Percentiles rank a stretch among this genome's conserved stretches.
These are phyloP conservation scores for Yarrowia yakushimensis DNA, from an alignment of 805 yeast genomes.

Conservation along the genomic window DNA sequence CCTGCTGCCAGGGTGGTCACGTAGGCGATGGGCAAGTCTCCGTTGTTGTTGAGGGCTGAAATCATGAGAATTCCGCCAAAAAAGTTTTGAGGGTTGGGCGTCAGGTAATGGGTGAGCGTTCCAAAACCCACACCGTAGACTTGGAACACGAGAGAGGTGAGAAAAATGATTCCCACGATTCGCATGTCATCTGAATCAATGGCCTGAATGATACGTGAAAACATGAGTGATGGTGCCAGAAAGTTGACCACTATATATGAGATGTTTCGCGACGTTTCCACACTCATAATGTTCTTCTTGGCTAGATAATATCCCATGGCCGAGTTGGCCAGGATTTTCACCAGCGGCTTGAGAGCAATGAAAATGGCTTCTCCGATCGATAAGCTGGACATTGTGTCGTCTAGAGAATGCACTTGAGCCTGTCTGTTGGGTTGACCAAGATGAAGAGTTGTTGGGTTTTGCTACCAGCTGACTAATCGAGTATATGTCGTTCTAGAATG, in stretches of 20 bases:
- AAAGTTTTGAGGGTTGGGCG: slow-evolving; percentile 71
- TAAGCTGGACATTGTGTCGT: not conserved
- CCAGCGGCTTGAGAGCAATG: slow-evolving; percentile 79
- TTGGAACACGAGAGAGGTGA: slow-evolving; percentile 48
- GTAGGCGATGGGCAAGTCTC: slow-evolving; percentile 84
- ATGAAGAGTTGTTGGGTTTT: too few species aligned
- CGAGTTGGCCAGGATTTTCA: slow-evolving; percentile 73
- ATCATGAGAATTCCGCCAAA: slow-evolving; percentile 70
- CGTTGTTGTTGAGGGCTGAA: slow-evolving; percentile 72
- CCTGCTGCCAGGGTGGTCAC: slow-evolving; percentile 60
- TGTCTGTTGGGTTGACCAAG: too few species aligned
- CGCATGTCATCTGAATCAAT: slow-evolving; percentile 66
- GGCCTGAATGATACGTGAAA: slow-evolving; percentile 65
- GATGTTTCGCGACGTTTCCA: slow-evolving; percentile 64
- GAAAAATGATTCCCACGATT: slow-evolving; percentile 60
- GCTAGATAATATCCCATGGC: slow-evolving; percentile 65
- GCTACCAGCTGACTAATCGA: too few species aligned
- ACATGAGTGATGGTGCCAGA: slow-evolving; percentile 71
- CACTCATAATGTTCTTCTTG: slow-evolving; percentile 54
- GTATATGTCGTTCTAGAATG: too few species aligned
- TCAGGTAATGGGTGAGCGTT: slow-evolving; percentile 42
- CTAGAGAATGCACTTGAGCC: not conserved
- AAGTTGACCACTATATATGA: slow-evolving; percentile 66
- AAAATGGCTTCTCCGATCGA: slow-evolving; percentile 60
- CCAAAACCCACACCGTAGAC: slow-evolving; percentile 46